Evolutionary conservation across 345 rosid species (phyloP), one percentile per base, ranked within the genome.

Genomic region (Boechera divaricarpa): DNA sequence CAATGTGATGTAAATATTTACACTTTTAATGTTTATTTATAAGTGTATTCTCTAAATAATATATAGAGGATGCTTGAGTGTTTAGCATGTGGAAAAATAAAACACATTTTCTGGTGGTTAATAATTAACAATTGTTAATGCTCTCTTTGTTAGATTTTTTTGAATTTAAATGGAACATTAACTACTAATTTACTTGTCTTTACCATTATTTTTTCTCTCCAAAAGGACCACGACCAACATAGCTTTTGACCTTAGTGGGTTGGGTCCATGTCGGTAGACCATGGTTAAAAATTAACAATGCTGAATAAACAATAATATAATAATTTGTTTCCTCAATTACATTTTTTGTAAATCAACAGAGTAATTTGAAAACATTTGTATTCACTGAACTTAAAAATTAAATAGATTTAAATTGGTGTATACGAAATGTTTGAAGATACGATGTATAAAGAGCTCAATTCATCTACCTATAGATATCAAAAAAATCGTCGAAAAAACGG

Each of bases 391-490:
- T 28, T 28, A 21, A 28, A 28, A 28, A 28, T 28, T 28, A 28
- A 28, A 28, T 28, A 21, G 24, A 21, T 21, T 21, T 21, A 21
- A 31, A 31, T 21, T 21, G 24, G 1, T 21, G 24, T 1, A 21
- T 21, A 21, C 24, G 24, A 21, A 21, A 21, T 21, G 24, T 1
- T 21, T 21, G 24, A 21, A 21, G 24, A 21, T 21, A 21, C 24
- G 24, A 21, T 1, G 24, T 21, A 21, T 21, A 21, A 21, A 21
- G 24, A 21, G 24, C 24, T 21, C 24, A 21, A 21, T 93, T 51
- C 86, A 93, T 63, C 98, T 93, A 13, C 98, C 98, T 55, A 91
- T 90, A 1, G 52, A n/a, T 21, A 21, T 21, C 0, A 48, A n/a
- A 18, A 3, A 2, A 2, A 48, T 48, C 9, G 24, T 48, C 1